These are phyloP conservation scores for Candida pini DNA, from an alignment of 805 yeast species.

Conservation along the genomic window DNA sequence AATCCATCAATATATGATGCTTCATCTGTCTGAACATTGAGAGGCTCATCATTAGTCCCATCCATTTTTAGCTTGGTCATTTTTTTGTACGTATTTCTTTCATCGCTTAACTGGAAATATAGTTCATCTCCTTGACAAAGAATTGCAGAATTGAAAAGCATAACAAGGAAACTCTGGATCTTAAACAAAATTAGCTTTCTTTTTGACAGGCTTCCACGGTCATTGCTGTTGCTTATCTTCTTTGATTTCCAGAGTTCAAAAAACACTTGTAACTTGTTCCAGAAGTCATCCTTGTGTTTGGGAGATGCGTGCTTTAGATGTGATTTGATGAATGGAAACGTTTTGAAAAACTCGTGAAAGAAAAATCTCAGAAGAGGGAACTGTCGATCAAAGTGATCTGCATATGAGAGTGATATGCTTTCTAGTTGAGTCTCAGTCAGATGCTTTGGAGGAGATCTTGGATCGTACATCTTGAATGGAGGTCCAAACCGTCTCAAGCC, in stretches of 20 bases:
- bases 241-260: slow-evolving; percentile 72
- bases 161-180: slow-evolving; percentile 53
- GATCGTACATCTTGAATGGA: slow-evolving; percentile 58
- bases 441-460: slow-evolving; percentile 26
- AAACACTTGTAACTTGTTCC: slow-evolving; percentile 82
- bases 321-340: slow-evolving; percentile 71
- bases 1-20: slow-evolving; percentile 48
- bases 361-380: slow-evolving; percentile 70
- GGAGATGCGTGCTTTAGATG: slow-evolving; percentile 25
- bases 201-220: slow-evolving; percentile 71
- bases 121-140: slow-evolving; percentile 52
- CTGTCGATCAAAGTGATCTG: slow-evolving; percentile 26
- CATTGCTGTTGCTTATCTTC: slow-evolving; percentile 66
- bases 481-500: slow-evolving; percentile 69
- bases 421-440: slow-evolving; percentile 13
- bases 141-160: slow-evolving; percentile 72
- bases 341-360: slow-evolving; percentile 53
- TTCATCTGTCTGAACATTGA: slow-evolving; percentile 31
- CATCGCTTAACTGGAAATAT: slow-evolving; percentile 36
- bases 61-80: slow-evolving; percentile 26
- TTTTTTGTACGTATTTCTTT: slow-evolving; percentile 35
- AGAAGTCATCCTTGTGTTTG: slow-evolving; percentile 37
- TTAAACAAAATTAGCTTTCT: slow-evolving; percentile 57
- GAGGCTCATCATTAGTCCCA: slow-evolving; percentile 11
- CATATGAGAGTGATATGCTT: slow-evolving; percentile 12